These are phyloP conservation scores for Solanum ossicruentum DNA, from an alignment of 257 asterid species.

Conservation along the genomic window DNA sequence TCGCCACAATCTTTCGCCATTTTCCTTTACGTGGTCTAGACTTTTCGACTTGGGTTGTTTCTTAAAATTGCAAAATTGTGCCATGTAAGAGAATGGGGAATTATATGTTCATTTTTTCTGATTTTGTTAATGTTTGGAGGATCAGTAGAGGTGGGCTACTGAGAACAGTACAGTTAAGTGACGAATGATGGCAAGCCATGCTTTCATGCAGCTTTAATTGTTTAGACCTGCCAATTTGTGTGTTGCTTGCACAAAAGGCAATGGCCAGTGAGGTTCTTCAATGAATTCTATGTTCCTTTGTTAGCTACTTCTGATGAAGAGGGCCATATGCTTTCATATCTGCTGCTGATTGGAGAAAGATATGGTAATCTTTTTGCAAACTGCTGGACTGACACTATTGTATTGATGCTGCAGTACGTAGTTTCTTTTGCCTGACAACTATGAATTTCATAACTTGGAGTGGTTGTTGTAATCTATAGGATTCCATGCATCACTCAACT, in stretches of 20 bases:
- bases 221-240: not conserved
- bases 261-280: not conserved
- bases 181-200: not conserved
- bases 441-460: not conserved
- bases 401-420: not conserved
- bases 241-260: not conserved
- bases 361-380: slow-evolving; percentile 33
- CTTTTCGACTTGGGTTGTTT: not conserved
- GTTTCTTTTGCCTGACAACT: not conserved
- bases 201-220: not conserved
- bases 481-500: not conserved
- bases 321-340: too few relatives aligned
- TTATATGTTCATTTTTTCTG: not conserved
- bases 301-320: not conserved
- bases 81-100: not conserved
- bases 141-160: not conserved
- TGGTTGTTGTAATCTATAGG: not conserved
- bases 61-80: not conserved
- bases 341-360: not conserved
- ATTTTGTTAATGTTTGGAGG: not conserved
- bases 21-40: not conserved
- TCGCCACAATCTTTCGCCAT: not conserved
- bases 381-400: not conserved
- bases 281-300: not conserved
- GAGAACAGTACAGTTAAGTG: not conserved